Base-by-base conservation (phyloP, 495 filamentous ascomycete genomes). In the Neurospora cerealis region DNA sequence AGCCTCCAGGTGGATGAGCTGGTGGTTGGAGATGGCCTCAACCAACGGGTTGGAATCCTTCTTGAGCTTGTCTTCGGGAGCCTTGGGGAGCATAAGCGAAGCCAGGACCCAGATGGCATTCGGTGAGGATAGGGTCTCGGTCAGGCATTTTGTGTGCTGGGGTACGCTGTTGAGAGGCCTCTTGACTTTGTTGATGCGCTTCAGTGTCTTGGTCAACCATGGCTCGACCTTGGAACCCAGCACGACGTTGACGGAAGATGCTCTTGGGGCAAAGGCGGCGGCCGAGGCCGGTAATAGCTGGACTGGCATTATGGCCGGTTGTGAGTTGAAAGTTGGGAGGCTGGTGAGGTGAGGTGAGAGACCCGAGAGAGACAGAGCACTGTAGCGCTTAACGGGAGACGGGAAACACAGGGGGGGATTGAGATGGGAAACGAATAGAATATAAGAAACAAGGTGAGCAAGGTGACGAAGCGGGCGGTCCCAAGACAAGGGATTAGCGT, bases 101-200 rank as follows among this genome's bases (percentile, higher is more conserved):
- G 92, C 92, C 71, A 99, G 86, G 71, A 92, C 96, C 96, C 96
- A 99, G 82, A 98, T 97, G 74, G 96, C 96, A 76, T 93, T 94
- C 48, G 89, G 82, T 74, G 93, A 94, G 69, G 96, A 97, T 37
- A 99, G 87, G 1, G 93, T 97, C 86, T 98, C 96, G 60, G 96
- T 98, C 78, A 99, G 87, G 85, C 96, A 98, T 89, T 93, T 90
- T 74, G 93, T 93, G 85, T 99, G 96, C 83, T 99, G 96, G 37
- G 93, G 92, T 41, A 97, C 93, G 82, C 94, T 98, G 87, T 99
- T 99, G 80, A 99, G 86, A 77, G 96, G 96, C 78, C 96, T 92
- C 89, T 99, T 99, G 83, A 98, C 89, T 75, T 93, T 90, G 87
- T 98, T 98, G 84, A 97, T 94, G 81, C 96, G 91, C 86, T 99